A percentile compares a stretch with the other conserved stretches of the same genome.
These are phyloP conservation scores for Gynostemma pentaphyllum DNA, from an alignment of 306 rosid genomes.

Conservation along the genomic window DNA sequence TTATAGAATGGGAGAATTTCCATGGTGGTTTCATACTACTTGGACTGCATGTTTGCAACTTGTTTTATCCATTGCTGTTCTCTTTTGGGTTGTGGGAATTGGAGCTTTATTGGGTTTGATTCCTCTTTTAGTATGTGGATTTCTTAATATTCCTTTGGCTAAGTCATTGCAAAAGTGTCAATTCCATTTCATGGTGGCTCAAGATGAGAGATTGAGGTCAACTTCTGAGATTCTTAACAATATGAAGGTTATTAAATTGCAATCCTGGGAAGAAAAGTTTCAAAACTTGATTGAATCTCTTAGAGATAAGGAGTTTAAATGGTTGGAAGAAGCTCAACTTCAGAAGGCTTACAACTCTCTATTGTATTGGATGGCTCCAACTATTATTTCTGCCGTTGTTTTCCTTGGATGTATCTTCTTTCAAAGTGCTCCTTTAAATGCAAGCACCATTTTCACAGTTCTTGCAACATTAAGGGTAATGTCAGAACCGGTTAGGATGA, in stretches of 20 bases:
- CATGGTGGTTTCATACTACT: conserved; percentile 67
- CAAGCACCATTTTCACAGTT: conserved; percentile 70
- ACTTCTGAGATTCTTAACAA: conserved; percentile 72
- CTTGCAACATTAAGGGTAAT: conserved; percentile 45
- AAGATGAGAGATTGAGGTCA: conserved; percentile 63
- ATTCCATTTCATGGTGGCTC: conserved; percentile 50
- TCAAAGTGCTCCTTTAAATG: conserved; percentile 50
- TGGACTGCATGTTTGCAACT: conserved; percentile 39
- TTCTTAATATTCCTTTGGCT: conserved; percentile 54
- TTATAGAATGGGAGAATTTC: conserved; percentile 72
- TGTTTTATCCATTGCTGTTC: conserved; percentile 29
- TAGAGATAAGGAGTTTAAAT: conserved; percentile 46
- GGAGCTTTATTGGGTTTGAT: conserved; percentile 64
- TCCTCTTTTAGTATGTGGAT: conserved; percentile 46
- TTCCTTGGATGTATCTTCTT: conserved; percentile 42
- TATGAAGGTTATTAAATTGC: conserved; percentile 70
- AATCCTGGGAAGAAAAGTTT: conserved; percentile 78
- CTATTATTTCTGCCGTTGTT: conserved; percentile 42
- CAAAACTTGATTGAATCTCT: conserved; percentile 29
- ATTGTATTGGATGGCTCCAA: conserved; percentile 66
- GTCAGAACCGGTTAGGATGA: conserved; percentile 62
- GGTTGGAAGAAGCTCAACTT: conserved; percentile 39
- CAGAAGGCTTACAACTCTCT: conserved; percentile 27
- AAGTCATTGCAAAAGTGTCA: conserved; percentile 43
- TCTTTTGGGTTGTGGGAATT: conserved; percentile 39